phyloP scores from a whole-genome alignment of 331 rosid genomes.

The Quercus tomentella region DNA sequence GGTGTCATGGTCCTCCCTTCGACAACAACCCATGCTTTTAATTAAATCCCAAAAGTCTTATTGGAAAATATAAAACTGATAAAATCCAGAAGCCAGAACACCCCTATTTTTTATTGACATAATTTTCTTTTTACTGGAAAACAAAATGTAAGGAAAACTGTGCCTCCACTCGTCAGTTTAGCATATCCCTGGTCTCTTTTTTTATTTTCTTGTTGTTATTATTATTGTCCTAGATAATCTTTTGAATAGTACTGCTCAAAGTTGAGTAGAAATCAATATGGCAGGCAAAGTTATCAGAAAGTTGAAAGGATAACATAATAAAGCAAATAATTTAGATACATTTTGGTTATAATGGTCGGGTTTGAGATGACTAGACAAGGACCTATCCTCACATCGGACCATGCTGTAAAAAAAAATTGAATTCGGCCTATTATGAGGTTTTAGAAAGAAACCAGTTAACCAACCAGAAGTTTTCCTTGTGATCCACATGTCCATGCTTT shows the following conservation, averaged over 20 bases:
- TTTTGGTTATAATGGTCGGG: not conserved
- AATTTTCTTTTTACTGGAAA: too few species aligned
- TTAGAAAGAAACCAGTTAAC: not conserved
- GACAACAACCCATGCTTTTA: too few species aligned
- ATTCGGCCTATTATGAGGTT: not conserved
- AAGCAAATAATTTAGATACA: not conserved
- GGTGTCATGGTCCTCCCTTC: too few species aligned
- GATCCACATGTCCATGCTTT: not conserved
- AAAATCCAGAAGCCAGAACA: not conserved
- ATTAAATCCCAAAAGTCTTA: not conserved
- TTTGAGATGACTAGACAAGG: constrained; percentile 18
- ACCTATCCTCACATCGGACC: constrained; percentile 7
- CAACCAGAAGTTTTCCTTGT: not conserved
- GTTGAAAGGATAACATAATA: not conserved
- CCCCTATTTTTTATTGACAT: not conserved
- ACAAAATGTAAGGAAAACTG: not conserved
- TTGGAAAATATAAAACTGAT: not conserved
- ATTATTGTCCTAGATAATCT: not conserved
- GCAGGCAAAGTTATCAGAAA: constrained; percentile 1
- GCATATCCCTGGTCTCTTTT: too few species aligned
- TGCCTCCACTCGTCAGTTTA: not conserved
- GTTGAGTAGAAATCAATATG: constrained; percentile 2
- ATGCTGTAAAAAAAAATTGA: not conserved
- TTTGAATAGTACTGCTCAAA: not conserved
- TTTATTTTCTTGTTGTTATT: not conserved